A percentile compares a stretch with the other conserved stretches of the same genome.
Conservation (phyloP, 2,329 filamentous ascomycete genomes). For the Talaromyces sp. region DNA sequence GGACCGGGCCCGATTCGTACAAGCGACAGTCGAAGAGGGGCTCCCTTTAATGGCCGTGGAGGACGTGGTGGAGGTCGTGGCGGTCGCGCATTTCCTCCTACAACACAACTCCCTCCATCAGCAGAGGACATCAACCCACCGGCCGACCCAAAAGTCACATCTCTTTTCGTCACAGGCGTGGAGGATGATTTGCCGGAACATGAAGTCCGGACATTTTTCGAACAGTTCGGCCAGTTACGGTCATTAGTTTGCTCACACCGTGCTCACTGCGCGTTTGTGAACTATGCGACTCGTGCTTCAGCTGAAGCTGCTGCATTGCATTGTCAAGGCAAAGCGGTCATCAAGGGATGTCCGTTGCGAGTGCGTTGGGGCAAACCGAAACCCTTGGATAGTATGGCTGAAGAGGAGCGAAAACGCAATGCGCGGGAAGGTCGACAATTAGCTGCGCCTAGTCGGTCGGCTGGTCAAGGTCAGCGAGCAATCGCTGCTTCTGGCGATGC, state of each 20-base stretch:
- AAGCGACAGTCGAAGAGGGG: conserved; percentile 48
- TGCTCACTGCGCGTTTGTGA: conserved; percentile 94
- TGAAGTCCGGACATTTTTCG: conserved; percentile 85
- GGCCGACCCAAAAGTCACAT: conserved; percentile 77
- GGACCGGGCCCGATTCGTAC: conserved; percentile 68
- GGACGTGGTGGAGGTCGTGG: conserved; percentile 48
- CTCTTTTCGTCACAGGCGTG: conserved; percentile 88
- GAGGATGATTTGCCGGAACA: conserved; percentile 95
- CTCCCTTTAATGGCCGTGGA: conserved; percentile 38
- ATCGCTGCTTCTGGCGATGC: conserved; percentile 40
- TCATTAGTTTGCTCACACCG: conserved; percentile 94
- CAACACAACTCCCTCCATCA: conserved; percentile 69
- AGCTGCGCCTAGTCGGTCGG: conserved; percentile 46
- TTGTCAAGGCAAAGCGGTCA: conserved; percentile 81
- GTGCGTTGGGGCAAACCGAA: conserved; percentile 92
- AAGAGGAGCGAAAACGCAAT: conserved; percentile 75
- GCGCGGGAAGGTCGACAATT: conserved; percentile 68
- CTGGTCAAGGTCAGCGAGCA: conserved; percentile 28
- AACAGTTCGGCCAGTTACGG: conserved; percentile 80
- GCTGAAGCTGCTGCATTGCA: conserved; percentile 81
- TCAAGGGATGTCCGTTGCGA: conserved; percentile 83
- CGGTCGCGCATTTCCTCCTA: conserved; percentile 61
- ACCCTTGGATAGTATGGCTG: conserved; percentile 84
- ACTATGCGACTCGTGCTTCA: conserved; percentile 77
- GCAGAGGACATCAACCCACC: conserved; percentile 84